Conservation (phyloP, 441 rosid genomes). For the Cnidoscolus chayamansa region DNA sequence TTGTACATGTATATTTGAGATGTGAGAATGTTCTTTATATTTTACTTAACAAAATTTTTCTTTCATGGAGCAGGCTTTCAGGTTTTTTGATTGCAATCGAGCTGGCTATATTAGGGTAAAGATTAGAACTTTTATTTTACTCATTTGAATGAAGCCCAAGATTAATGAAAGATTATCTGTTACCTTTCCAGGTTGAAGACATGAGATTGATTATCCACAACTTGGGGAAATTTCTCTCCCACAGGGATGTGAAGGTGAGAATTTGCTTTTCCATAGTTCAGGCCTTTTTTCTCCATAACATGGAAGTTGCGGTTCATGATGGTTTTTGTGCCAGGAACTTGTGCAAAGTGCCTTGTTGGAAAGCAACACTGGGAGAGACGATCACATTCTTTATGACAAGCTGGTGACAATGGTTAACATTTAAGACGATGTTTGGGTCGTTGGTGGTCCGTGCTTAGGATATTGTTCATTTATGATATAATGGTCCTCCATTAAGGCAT, state of each 20-base stretch:
- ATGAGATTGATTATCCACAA: constrained; percentile 80
- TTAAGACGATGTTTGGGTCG: constrained; percentile 20
- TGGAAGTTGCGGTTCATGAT: not conserved
- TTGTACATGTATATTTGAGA: not conserved
- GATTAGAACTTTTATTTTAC: not conserved
- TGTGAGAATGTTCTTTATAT: not conserved
- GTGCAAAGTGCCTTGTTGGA: constrained; percentile 86
- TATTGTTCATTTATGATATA: not conserved
- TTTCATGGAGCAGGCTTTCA: constrained; percentile 64
- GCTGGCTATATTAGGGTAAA: constrained; percentile 83
- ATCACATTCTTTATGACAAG: constrained; percentile 75
- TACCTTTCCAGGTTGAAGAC: constrained; percentile 79
- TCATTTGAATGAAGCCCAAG: not conserved
- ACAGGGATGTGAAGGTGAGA: constrained; percentile 88
- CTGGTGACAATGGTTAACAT: constrained; percentile 54
- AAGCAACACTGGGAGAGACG: constrained; percentile 96
- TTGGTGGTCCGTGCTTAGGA: not conserved
- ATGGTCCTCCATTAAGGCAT: not conserved
- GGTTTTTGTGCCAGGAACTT: constrained; percentile 60
- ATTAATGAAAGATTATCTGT: constrained; percentile 3
- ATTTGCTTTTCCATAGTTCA: not conserved
- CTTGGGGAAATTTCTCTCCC: constrained; percentile 78
- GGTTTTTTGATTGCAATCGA: constrained; percentile 88
- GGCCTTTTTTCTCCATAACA: not conserved
- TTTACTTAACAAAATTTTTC: constrained; percentile 2